Evolutionary conservation across 345 rosid genomes (phyloP).

Genomic region (Capsella bursapastoris): DNA sequence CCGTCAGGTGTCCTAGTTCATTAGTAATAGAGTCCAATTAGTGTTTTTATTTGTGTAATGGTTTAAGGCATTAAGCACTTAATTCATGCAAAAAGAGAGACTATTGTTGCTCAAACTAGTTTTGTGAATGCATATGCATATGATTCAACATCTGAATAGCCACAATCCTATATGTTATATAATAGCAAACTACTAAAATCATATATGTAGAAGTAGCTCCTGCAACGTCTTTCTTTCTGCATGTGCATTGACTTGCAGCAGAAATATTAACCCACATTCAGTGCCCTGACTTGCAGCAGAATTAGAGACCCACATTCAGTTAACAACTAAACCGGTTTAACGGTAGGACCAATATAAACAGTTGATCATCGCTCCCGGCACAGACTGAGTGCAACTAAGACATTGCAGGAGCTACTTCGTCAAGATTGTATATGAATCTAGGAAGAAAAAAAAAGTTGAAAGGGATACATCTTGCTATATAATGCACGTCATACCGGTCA

Average conservation of each 20-base stretch:
- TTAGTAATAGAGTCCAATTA: slow-evolving; percentile 29
- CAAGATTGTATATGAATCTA: slow-evolving; percentile 21
- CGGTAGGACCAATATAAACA: not conserved
- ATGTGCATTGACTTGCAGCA: not conserved
- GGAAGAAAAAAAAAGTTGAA: not conserved
- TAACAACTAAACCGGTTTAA: slow-evolving; percentile 15
- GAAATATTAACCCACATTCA: slow-evolving; percentile 1
- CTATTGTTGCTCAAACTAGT: not conserved
- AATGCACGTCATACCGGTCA: slow-evolving; percentile 74
- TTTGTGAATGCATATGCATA: slow-evolving; percentile 4
- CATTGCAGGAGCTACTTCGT: not conserved
- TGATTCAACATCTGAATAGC: slow-evolving; percentile 11
- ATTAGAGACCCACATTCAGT: slow-evolving; percentile 4
- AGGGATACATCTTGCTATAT: not conserved
- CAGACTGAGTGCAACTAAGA: slow-evolving; percentile 3
- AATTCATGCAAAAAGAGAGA: slow-evolving; percentile 10
- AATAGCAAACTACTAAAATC: slow-evolving; percentile 15
- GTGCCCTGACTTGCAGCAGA: slow-evolving; percentile 17
- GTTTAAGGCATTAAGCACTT: slow-evolving; percentile 1
- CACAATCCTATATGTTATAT: not conserved
- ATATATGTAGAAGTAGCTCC: slow-evolving; percentile 17
- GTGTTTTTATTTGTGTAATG: slow-evolving; percentile 18
- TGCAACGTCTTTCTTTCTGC: not conserved
- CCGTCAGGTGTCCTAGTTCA: slow-evolving; percentile 89
- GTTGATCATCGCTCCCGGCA: slow-evolving; percentile 8